A percentile compares a stretch with the other conserved stretches of the same genome.
These are phyloP conservation scores for Aspergillus terreus DNA, from an alignment of 2,329 filamentous ascomycete genomes.

Conservation along the genomic window DNA sequence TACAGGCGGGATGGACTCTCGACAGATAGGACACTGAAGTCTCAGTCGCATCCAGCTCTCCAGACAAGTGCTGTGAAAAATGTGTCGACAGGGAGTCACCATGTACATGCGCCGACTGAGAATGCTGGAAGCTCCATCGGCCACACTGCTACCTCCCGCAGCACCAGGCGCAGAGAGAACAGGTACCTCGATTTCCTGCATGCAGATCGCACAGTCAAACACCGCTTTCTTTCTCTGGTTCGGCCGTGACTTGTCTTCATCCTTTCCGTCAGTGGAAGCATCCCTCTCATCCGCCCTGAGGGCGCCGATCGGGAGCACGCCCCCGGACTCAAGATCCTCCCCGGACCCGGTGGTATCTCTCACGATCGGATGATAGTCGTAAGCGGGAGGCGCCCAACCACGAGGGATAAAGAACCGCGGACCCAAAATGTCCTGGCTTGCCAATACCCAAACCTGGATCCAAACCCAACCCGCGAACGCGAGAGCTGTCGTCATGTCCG, in stretches of 20 bases:
- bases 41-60: conserved; percentile 96
- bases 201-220: conserved; percentile 94
- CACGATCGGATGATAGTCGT: conserved; percentile 92
- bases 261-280: conserved; percentile 32
- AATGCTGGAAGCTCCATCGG: conserved; percentile 55
- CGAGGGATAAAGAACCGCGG: conserved; percentile 80
- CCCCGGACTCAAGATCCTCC: conserved; percentile 74
- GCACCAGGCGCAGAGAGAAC: conserved; percentile 58
- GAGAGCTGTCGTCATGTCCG: conserved; percentile 63
- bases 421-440: conserved; percentile 77
- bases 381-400: conserved; percentile 62
- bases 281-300: conserved; percentile 50
- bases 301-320: conserved; percentile 69
- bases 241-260: conserved; percentile 39
- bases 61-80: conserved; percentile 87
- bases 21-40: conserved; percentile 90
- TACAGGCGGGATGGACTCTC: conserved; percentile 81
- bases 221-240: conserved; percentile 53
- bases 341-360: conserved; percentile 52
- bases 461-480: conserved; percentile 75
- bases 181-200: conserved; percentile 85
- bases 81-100: conserved; percentile 94
- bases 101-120: conserved; percentile 83
- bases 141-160: conserved; percentile 43
- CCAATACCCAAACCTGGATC: conserved; percentile 77